These are phyloP conservation scores for Capronia epimyces DNA, from an alignment of 2,329 filamentous ascomycete genomes.

Conservation along the genomic window DNA sequence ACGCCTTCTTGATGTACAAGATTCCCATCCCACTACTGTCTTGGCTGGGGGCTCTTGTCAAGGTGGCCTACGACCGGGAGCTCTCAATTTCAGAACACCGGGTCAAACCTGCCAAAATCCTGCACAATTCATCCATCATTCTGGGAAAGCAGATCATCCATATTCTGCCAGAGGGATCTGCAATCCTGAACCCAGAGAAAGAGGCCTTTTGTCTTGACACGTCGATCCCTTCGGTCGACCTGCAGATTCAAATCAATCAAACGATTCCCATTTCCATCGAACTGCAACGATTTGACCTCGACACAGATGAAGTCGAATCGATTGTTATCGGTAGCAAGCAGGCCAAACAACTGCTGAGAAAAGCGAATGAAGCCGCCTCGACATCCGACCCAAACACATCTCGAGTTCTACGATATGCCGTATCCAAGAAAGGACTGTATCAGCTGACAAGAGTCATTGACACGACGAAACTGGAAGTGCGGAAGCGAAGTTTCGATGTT, in stretches of 20 bases:
- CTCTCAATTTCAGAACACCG: constrained; percentile 87
- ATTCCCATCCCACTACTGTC: constrained; percentile 71
- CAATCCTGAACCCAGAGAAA: constrained; percentile 75
- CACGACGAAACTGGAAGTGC: constrained; percentile 88
- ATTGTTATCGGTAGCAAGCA: constrained; percentile 70
- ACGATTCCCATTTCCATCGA: constrained; percentile 85
- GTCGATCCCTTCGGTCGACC: constrained; percentile 53
- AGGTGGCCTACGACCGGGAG: constrained; percentile 86
- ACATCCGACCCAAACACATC: constrained; percentile 49
- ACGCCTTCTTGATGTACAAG: constrained; percentile 89
- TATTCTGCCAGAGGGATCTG: constrained; percentile 92
- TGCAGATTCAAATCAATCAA: constrained; percentile 91
- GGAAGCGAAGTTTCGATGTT: constrained; percentile 67
- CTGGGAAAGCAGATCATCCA: constrained; percentile 96
- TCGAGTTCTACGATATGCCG: constrained; percentile 63
- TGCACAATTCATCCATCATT: constrained; percentile 90
- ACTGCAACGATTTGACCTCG: constrained; percentile 77
- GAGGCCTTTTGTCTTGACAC: constrained; percentile 74
- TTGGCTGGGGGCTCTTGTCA: constrained; percentile 67
- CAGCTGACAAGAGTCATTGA: constrained; percentile 79
- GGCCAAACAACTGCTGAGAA: constrained; percentile 67
- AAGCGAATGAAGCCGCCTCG: constrained; percentile 56
- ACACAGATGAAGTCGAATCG: constrained; percentile 71
- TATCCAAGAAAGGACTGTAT: constrained; percentile 87
- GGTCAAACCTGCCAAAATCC: constrained; percentile 79